These are phyloP conservation scores for Aspergillus fijiensis DNA, from an alignment of 2,329 filamentous ascomycete species.

Conservation along the genomic window DNA sequence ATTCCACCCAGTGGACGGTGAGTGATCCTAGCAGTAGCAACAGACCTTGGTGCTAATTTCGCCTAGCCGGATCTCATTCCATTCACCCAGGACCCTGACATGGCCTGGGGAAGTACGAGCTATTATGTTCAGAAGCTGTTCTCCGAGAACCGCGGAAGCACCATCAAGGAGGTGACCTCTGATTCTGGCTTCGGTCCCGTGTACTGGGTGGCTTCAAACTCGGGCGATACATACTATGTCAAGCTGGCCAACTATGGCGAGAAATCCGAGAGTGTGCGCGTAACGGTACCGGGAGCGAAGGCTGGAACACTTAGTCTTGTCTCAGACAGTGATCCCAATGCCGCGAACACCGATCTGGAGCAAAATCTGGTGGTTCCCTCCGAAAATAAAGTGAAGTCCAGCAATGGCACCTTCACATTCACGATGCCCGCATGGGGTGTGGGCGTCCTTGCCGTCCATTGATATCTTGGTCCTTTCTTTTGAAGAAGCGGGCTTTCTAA, in stretches of 20 bases:
- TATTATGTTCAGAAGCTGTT: constrained; percentile 33
- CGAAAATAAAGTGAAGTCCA: constrained; percentile 9
- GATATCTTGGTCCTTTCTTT: too few species aligned
- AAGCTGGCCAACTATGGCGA: constrained; percentile 27
- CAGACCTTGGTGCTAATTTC: too few species aligned
- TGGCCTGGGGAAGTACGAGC: constrained; percentile 25
- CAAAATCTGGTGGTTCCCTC: constrained; percentile 2
- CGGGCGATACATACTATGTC: constrained; percentile 19
- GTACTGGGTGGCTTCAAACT: constrained; percentile 31
- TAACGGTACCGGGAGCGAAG: constrained; percentile 11
- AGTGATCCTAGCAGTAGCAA: too few species aligned
- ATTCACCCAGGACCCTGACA: constrained; percentile 2
- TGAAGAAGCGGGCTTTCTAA: too few species aligned
- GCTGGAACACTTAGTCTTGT: constrained; percentile 20
- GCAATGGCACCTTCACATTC: constrained; percentile 19
- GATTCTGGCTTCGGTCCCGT: constrained; percentile 25
- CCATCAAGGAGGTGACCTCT: constrained; percentile 24
- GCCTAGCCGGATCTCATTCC: too few species aligned
- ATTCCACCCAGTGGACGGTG: too few species aligned
- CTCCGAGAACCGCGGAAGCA: constrained; percentile 24
- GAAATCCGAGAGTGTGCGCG: constrained; percentile 21
- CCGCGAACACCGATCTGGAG: constrained; percentile 13
- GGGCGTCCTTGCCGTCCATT: constrained; percentile 19
- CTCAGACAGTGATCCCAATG: constrained; percentile 19
- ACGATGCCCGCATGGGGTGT: constrained; percentile 23